A percentile compares a stretch with the other conserved stretches of the same genome.
phyloP scores from a whole-genome alignment of 2,329 filamentous ascomycete genomes.

The Aspergillus niger region DNA sequence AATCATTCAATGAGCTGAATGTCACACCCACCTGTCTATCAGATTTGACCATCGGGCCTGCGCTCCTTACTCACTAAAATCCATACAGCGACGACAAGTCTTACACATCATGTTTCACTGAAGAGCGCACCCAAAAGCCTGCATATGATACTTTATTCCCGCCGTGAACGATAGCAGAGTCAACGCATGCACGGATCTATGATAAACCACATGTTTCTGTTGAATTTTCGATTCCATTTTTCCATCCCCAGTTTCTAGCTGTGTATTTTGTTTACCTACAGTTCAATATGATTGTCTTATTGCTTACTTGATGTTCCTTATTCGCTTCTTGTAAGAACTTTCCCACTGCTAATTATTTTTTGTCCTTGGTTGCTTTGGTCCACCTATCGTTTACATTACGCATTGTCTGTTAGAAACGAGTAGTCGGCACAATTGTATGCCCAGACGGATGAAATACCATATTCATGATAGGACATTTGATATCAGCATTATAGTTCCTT shows the following conservation, averaged over 20 bases:
- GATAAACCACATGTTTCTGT: background rate
- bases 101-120: background rate
- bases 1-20: background rate
- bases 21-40: background rate
- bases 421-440: background rate
- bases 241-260: background rate
- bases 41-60: background rate
- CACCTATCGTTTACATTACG: background rate
- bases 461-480: no score
- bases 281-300: background rate
- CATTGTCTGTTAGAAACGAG: background rate
- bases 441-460: no score
- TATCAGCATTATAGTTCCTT: no score
- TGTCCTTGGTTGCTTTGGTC: background rate
- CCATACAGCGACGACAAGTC: background rate
- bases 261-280: background rate
- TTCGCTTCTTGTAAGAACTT: background rate
- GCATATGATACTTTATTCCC: constrained; percentile 7
- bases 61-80: background rate
- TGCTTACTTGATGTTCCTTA: background rate
- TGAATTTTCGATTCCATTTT: background rate
- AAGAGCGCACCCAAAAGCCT: background rate
- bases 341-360: no score
- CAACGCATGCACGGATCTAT: constrained; percentile 19
- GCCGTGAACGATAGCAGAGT: constrained; percentile 13